Percentiles rank a stretch among this genome's conserved stretches.
Evolutionary conservation across 345 rosid genomes (phyloP).

Genomic region (Triadica sebifera): DNA sequence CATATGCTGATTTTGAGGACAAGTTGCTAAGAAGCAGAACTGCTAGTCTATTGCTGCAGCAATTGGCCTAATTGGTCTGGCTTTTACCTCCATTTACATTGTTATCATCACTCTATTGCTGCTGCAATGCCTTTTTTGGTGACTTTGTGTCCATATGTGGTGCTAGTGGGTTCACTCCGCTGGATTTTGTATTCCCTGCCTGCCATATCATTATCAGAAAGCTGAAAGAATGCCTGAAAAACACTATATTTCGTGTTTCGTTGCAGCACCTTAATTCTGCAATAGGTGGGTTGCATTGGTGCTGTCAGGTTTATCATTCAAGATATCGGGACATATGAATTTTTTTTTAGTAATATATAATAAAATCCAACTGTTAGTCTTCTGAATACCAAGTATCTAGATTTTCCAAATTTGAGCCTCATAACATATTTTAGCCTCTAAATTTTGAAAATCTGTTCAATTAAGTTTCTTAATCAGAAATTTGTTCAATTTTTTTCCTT

Average conservation of each 20-base stretch:
- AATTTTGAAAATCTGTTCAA: no score
- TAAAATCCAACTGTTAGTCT: no score
- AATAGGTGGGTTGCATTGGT: slow-evolving; percentile 51
- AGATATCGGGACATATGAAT: slow-evolving; percentile 40
- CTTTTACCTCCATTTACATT: slow-evolving; percentile 40
- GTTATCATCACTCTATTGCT: slow-evolving; percentile 35
- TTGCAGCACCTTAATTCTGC: slow-evolving; percentile 34
- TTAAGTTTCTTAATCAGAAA: no score
- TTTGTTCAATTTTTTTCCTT: no score
- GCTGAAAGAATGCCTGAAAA: slow-evolving; percentile 41
- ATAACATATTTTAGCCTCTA: no score
- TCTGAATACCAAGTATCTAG: no score
- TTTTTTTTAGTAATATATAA: slow-evolving; percentile 51
- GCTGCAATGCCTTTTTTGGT: slow-evolving; percentile 49
- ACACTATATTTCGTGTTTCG: slow-evolving; percentile 10
- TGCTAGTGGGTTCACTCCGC: slow-evolving; percentile 53
- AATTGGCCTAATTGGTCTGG: slow-evolving; percentile 33
- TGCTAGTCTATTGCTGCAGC: not conserved
- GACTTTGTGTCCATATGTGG: slow-evolving; percentile 58
- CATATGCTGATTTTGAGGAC: slow-evolving; percentile 46
- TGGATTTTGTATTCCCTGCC: slow-evolving; percentile 61
- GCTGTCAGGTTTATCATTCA: slow-evolving; percentile 43
- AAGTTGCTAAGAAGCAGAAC: slow-evolving; percentile 9
- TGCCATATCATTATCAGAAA: slow-evolving; percentile 45
- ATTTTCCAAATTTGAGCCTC: no score